phyloP scores from a whole-genome alignment of 441 rosid genomes.

The Flueggea neowawraea region DNA sequence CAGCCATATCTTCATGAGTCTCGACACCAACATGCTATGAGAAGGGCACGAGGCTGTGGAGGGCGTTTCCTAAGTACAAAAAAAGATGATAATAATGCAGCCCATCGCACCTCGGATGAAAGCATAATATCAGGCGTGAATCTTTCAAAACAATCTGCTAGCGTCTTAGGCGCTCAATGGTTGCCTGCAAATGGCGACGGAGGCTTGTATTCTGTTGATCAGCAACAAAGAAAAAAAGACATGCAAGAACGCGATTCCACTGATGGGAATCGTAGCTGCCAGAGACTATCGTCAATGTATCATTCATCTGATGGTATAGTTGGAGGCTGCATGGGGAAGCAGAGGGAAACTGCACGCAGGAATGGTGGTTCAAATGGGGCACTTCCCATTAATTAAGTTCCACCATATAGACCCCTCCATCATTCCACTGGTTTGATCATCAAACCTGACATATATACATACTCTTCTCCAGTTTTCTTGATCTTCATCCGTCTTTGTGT shows the following conservation, averaged over 20 bases:
- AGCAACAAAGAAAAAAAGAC: no score
- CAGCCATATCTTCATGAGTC: slow-evolving; percentile 99
- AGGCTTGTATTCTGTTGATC: not conserved
- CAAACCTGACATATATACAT: not conserved
- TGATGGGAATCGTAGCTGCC: no score
- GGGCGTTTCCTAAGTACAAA: slow-evolving; percentile 75
- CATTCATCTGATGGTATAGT: not conserved
- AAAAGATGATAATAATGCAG: slow-evolving; percentile 25
- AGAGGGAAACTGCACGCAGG: slow-evolving; percentile 21
- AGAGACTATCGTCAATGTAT: no score
- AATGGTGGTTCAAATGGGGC: slow-evolving; percentile 23
- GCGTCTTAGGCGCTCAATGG: slow-evolving; percentile 2
- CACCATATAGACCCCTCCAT: slow-evolving; percentile 10
- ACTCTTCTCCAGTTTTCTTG: not conserved
- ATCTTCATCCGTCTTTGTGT: not conserved
- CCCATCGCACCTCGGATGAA: slow-evolving; percentile 24
- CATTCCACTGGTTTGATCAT: slow-evolving; percentile 13
- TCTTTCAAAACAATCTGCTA: not conserved
- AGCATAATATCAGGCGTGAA: slow-evolving; percentile 19
- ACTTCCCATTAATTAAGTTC: slow-evolving; percentile 21
- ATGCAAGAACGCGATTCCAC: no score
- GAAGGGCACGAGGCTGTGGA: slow-evolving; percentile 81
- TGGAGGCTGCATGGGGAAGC: slow-evolving; percentile 14
- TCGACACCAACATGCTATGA: slow-evolving; percentile 95
- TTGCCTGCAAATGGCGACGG: slow-evolving; percentile 11